These are phyloP conservation scores for Brassica napus DNA, from an alignment of 345 rosid genomes.

Conservation along the genomic window Da-Ae NC_063452.1:18151501-18152000, in stretches of 20 bases:
- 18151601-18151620: no score
- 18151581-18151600: no score
- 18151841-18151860: background rate
- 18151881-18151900: background rate
- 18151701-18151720: background rate
- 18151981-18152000: background rate
- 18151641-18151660: no score
- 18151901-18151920: background rate
- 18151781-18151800: background rate
- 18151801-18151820: background rate
- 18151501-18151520: constrained; percentile 46
- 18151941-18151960: background rate
- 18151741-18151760: background rate
- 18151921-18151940: background rate
- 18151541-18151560: constrained; percentile 32
- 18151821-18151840: background rate
- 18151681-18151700: background rate
- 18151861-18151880: background rate
- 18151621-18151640: no score
- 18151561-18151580: background rate
- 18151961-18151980: background rate
- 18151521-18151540: constrained; percentile 41
- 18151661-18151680: background rate
- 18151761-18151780: background rate
- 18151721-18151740: background rate